Base-by-base conservation (phyloP, 768 basidiomycete species). In the Boletales sp. region DNA sequence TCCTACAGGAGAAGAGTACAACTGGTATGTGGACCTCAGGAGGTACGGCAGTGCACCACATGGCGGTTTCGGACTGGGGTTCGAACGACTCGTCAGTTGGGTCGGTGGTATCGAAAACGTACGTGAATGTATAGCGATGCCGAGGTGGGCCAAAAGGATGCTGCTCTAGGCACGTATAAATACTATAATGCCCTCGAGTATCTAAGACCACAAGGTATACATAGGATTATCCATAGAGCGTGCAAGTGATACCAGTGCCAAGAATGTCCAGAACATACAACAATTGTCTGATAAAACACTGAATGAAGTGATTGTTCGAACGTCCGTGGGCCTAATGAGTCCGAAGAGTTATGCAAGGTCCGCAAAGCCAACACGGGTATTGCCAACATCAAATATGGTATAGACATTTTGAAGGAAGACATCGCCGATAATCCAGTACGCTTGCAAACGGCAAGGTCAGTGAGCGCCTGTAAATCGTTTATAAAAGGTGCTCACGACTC, bases 1-100 rank as follows among this genome's bases (percentile, higher is more conserved):
- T 42, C 64, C 66, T 42, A 63, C 61, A 11, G 70, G 68, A 36
- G 70, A 65, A 17, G 72, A 70, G 27, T 77, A 76, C 47, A 65
- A 67, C 39, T 90, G 88, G 89, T 99, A 99, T 68, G 53, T 84
- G 44, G 93, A 97, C 58, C 64, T 97, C 56, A 74, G 95, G 51
- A 76, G 76, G 60, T 94, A 80, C 59, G 97, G 97, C 10, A 86
- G 86, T 15, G 86, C 90, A 17, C 89, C 92, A 3, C 95, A 97
- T 68, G 94, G 90, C 14, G 97, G 97, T 14, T 98, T 93, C 69
- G 97, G 97, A 6, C 76, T 98, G 74, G 97, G 97, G 2, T 97
- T 95, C 61, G 97, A 99, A 68, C 74, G 97, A 52, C 73, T 97
- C 17, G 75, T 98, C 15, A 81, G 83, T 39, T 95, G 90, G 88